Conservation (phyloP, 257 asterid genomes). For the Plantago major region DNA sequence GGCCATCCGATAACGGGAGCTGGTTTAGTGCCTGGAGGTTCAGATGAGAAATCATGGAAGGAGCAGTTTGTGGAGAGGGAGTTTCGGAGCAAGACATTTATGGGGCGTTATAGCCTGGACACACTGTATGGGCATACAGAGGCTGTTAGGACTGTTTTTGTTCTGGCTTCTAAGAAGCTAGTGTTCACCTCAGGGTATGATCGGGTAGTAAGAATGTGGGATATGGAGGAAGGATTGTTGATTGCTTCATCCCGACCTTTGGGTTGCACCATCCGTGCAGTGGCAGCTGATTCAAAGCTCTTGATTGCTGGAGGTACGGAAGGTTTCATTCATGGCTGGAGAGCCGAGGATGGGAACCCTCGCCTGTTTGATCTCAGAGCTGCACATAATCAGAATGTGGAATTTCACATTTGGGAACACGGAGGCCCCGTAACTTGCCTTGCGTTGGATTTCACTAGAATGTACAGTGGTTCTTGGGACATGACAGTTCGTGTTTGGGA, state of each 20-base stretch:
- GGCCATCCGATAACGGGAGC: slow-evolving; percentile 50
- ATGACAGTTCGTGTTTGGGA: slow-evolving; percentile 90
- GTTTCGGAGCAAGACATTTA: slow-evolving; percentile 73
- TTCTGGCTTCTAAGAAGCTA: slow-evolving; percentile 73
- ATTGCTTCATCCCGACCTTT: slow-evolving; percentile 76
- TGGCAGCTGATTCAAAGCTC: slow-evolving; percentile 78
- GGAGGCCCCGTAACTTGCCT: slow-evolving; percentile 91
- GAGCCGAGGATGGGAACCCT: slow-evolving; percentile 73
- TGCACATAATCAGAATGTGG: slow-evolving; percentile 46
- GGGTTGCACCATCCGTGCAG: slow-evolving; percentile 93
- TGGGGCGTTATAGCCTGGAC: slow-evolving; percentile 79
- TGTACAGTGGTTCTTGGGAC: slow-evolving; percentile 98
- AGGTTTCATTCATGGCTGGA: slow-evolving; percentile 96
- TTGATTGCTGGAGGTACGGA: slow-evolving; percentile 92
- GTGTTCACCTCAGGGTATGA: slow-evolving; percentile 92
- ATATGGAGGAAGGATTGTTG: slow-evolving; percentile 80
- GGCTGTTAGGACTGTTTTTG: slow-evolving; percentile 74
- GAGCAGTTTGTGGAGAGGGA: slow-evolving; percentile 87
- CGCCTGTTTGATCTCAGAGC: slow-evolving; percentile 66
- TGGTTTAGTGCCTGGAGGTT: slow-evolving; percentile 36
- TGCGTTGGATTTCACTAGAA: slow-evolving; percentile 65
- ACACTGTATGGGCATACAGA: slow-evolving; percentile 83
- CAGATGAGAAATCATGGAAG: slow-evolving; percentile 80
- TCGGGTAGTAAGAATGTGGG: slow-evolving; percentile 93
- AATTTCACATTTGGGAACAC: slow-evolving; percentile 87